Evolutionary conservation across 345 rosid genomes (phyloP).

Genomic region (Erucastrum elatum): DNA sequence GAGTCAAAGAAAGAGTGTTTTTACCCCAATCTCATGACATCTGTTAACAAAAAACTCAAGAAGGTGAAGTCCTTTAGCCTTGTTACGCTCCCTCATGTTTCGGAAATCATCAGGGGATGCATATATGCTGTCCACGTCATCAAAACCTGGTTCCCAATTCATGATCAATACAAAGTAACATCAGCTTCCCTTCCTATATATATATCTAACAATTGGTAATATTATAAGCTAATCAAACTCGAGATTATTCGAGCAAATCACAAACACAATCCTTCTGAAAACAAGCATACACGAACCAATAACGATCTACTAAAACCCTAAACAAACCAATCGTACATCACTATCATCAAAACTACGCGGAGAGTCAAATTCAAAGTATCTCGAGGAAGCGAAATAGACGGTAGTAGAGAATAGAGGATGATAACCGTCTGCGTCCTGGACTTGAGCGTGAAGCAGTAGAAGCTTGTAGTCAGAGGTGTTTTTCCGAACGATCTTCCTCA

Average conservation of each 20-base stretch:
- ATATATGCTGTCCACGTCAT: slow-evolving; percentile 79
- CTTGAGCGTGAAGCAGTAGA: slow-evolving; percentile 94
- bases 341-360: not conserved
- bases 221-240: not conserved
- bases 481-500: slow-evolving; percentile 78
- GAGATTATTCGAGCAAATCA: not conserved
- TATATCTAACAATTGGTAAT: too few relatives aligned
- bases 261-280: not conserved
- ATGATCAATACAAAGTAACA: not conserved
- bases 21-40: slow-evolving; percentile 87
- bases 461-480: slow-evolving; percentile 78
- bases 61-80: slow-evolving; percentile 73
- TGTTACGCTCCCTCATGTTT: slow-evolving; percentile 54
- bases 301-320: not conserved
- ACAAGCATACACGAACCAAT: not conserved
- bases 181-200: not conserved
- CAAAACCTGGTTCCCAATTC: slow-evolving; percentile 56
- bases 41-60: slow-evolving; percentile 79
- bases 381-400: not conserved
- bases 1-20: not conserved
- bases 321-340: not conserved
- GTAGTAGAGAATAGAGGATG: not conserved
- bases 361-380: not conserved
- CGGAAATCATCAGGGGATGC: slow-evolving; percentile 90
- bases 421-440: slow-evolving; percentile 92